Evolutionary conservation across 495 filamentous ascomycete species (phyloP), one percentile per base, ranked within the genome.

Genomic region (Talaromyces liani): DNA sequence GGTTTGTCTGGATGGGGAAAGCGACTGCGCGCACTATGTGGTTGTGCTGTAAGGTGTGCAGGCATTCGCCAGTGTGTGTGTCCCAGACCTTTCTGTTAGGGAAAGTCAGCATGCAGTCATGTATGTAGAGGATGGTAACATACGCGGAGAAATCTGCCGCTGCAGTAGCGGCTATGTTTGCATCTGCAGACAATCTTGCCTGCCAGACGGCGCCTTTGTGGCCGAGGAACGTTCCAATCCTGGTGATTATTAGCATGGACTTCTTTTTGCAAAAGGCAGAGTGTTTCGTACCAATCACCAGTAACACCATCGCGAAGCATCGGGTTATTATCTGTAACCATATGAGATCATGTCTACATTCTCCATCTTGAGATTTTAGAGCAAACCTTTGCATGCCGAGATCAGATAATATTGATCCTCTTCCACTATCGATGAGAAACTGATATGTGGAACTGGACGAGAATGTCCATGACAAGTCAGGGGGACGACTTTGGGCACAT

Each of bases 181-280:
- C 91, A 75, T 98, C 94, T 25, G 89, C 84, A 47, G 92, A 96
- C 10, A 98, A 83, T 61, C 93, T 85, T 27, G 92, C 89, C 79
- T 96, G 92, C 91, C 93, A 98, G 58, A 97, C 92, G 18, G 94
- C 94, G 64, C 94, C 94, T 79, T 98, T 98, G 78, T 98, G 94
- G 53, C 94, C 93, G 60, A 98, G 86, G 70, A 98, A 98, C 41
- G 95, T 98, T 39, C 94, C 94, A 65, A 98, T 98, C 94, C 90
- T 90, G 64, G 6, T 3, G 4, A 24, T 6, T 45, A 5, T 51
- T 62, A 56, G 63, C 7, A n/a, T n/a, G n/a, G n/a, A n/a, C n/a
- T n/a, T 22, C 25, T n/a, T 9, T 33, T 31, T 3, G 16, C 24
- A 24, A 57, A 56, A 31, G 63, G 33, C 31, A 49, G n/a, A n/a